A percentile compares a stretch with the other conserved stretches of the same genome.
Evolutionary conservation across 1,139 yeast species (phyloP).

Genomic region (Sugiyamaella japonica): DNA sequence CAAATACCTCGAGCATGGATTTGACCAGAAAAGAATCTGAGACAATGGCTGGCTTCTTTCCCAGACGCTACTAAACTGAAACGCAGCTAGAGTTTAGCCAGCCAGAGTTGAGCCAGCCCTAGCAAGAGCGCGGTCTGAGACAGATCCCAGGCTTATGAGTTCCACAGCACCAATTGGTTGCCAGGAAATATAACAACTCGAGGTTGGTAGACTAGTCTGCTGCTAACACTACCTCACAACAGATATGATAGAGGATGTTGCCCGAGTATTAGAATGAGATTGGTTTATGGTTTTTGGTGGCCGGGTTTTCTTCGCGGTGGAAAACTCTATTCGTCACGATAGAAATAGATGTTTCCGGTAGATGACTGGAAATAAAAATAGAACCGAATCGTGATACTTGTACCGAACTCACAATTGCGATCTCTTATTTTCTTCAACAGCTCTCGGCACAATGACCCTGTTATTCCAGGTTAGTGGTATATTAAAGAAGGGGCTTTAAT

Average conservation of each 20-base stretch:
- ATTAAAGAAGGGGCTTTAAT: neutral
- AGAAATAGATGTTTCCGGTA: too few relatives aligned
- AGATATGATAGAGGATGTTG: too few relatives aligned
- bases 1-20: constrained; percentile 9
- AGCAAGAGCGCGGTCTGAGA: neutral
- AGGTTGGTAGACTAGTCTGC: too few relatives aligned
- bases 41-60: neutral
- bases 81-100: neutral
- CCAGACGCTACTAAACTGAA: neutral
- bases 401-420: too few relatives aligned
- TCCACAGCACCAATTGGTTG: neutral
- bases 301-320: neutral
- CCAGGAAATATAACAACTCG: too few relatives aligned
- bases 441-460: neutral
- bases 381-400: too few relatives aligned
- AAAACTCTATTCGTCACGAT: too few relatives aligned
- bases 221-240: too few relatives aligned
- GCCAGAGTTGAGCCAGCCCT: neutral
- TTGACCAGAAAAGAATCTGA: neutral
- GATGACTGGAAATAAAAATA: too few relatives aligned
- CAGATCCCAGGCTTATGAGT: neutral
- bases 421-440: too few relatives aligned
- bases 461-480: neutral
- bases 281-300: neutral
- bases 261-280: neutral